A percentile compares a stretch with the other conserved stretches of the same genome.
These are phyloP conservation scores for Candida golubevii DNA, from an alignment of 805 yeast species.

Conservation along the genomic window DNA sequence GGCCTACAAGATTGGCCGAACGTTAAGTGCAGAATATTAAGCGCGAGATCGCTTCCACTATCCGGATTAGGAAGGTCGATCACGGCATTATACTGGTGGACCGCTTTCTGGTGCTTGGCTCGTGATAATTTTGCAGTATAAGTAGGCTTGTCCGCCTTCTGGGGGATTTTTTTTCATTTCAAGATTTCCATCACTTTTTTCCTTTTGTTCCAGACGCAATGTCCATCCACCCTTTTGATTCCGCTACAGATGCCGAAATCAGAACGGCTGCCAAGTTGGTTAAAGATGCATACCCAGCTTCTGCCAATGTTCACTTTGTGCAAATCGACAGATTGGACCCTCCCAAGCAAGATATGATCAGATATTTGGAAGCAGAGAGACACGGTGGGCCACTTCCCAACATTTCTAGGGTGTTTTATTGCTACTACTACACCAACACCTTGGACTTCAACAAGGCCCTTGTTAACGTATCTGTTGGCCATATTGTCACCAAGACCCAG, in stretches of 20 bases:
- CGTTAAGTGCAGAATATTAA: neutral
- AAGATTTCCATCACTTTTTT: neutral
- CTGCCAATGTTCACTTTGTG: constrained; percentile 55
- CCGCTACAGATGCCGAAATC: constrained; percentile 55
- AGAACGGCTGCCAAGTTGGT: constrained; percentile 54
- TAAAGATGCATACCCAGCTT: constrained; percentile 52
- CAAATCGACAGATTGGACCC: constrained; percentile 73
- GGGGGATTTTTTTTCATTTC: too few species aligned
- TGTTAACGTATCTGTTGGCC: constrained; percentile 59
- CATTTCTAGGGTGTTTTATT: constrained; percentile 67
- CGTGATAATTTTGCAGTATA: too few species aligned
- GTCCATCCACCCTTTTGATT: constrained; percentile 52
- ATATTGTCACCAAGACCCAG: constrained; percentile 51
- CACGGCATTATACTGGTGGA: neutral
- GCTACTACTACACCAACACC: constrained; percentile 59
- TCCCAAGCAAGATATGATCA: constrained; percentile 68
- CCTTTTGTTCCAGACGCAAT: neutral
- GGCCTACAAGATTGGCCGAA: too few species aligned
- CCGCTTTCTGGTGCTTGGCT: neutral
- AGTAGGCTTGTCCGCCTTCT: too few species aligned
- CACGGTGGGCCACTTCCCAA: constrained; percentile 43
- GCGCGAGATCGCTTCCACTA: constrained; percentile 2
- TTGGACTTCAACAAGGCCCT: constrained; percentile 63
- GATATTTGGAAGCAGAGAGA: constrained; percentile 64
- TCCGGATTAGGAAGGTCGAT: constrained; percentile 12